Evolutionary conservation across 169 alveolate genomes (phyloP).

Genomic region (Babesia microti): DNA sequence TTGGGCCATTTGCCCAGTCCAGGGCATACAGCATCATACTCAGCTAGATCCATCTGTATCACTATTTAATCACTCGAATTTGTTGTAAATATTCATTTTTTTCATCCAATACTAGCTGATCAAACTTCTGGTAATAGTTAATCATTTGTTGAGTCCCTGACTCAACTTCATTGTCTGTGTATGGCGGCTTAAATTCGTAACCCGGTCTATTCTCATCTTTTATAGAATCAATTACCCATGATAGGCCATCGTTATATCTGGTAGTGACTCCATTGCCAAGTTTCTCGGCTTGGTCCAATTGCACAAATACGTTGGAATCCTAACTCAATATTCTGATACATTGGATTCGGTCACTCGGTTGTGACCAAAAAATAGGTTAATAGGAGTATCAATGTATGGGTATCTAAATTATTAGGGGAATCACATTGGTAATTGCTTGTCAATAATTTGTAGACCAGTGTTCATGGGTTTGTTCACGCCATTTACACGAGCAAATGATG

Average conservation of each 20-base stretch:
- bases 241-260: constrained; percentile 20
- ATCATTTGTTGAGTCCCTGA: no score
- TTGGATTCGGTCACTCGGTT: constrained; percentile 23
- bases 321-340: constrained; percentile 19
- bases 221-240: constrained; percentile 26
- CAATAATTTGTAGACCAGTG: no score
- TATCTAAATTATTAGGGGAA: constrained; percentile 11
- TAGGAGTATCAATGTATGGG: constrained; percentile 48
- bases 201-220: constrained; percentile 4
- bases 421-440: no score
- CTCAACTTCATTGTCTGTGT: no score
- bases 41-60: constrained; percentile 51
- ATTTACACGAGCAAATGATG: no score
- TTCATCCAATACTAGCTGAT: no score
- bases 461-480: no score
- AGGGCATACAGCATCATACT: constrained; percentile 43
- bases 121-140: no score
- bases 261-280: constrained; percentile 1
- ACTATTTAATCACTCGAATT: constrained; percentile 20
- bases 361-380: constrained; percentile 32
- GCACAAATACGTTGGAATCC: constrained; percentile 3
- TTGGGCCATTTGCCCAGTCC: constrained; percentile 66
- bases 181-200: no score
- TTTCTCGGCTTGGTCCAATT: constrained; percentile 3
- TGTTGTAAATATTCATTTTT: constrained; percentile 24